A percentile compares a stretch with the other conserved stretches of the same genome.
phyloP scores from a whole-genome alignment of 805 yeast genomes.

The Saturnispora kantuleensis region DNA sequence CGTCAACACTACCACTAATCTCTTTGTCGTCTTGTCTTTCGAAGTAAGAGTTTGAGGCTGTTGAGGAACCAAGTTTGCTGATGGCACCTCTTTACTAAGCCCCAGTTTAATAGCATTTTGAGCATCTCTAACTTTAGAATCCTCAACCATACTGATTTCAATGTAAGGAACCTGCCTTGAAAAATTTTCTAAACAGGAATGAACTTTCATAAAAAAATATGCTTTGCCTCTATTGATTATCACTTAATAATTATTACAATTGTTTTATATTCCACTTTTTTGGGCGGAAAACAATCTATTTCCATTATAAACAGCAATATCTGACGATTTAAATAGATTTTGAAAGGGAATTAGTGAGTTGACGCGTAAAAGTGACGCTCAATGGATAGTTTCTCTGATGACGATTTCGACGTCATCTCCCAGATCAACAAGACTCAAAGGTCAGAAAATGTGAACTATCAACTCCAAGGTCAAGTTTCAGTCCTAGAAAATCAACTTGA shows the following conservation, averaged over 20 bases:
- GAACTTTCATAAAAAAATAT: not conserved
- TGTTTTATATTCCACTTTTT: too few relatives aligned
- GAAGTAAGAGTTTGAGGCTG: constrained; percentile 77
- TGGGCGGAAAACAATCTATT: too few relatives aligned
- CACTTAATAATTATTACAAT: not conserved
- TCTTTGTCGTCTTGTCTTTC: constrained; percentile 74
- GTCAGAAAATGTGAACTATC: constrained; percentile 27
- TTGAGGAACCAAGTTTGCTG: constrained; percentile 75
- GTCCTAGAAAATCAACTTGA: constrained; percentile 59
- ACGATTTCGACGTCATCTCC: constrained; percentile 21
- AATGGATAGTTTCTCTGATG: constrained; percentile 26
- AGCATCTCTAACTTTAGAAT: constrained; percentile 39
- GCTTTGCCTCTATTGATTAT: not conserved
- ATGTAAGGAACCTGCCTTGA: not conserved
- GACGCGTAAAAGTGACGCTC: not conserved
- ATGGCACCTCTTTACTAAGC: constrained; percentile 22
- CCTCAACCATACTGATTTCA: constrained; percentile 31
- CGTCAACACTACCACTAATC: constrained; percentile 88
- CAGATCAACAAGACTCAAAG: constrained; percentile 1
- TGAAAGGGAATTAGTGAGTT: too few relatives aligned
- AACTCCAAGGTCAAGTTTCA: constrained; percentile 72
- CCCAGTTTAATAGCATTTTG: constrained; percentile 18
- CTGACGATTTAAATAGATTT: too few relatives aligned
- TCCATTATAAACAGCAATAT: too few relatives aligned
- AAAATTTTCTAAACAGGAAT: not conserved